These are phyloP conservation scores for Skeletonema costatum DNA, from an alignment of 108 stramenopile genomes.

Conservation along the genomic window DNA sequence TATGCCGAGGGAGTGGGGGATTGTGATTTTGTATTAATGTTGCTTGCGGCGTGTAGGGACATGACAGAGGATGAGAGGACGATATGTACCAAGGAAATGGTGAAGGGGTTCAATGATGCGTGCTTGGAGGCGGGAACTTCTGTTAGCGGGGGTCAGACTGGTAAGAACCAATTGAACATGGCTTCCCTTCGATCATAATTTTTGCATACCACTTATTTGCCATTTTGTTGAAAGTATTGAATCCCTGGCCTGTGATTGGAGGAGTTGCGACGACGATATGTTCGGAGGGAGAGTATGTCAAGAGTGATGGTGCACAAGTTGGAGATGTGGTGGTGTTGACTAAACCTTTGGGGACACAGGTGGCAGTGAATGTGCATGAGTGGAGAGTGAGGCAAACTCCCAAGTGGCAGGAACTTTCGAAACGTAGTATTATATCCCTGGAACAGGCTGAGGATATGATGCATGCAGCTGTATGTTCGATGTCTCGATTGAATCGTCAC, in stretches of 20 bases:
- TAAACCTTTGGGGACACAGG: conserved; percentile 85
- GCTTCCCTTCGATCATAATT: no score
- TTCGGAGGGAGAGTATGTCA: conserved; percentile 70
- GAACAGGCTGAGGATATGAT: conserved; percentile 76
- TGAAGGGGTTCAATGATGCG: conserved; percentile 81
- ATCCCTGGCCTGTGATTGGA: conserved; percentile 91
- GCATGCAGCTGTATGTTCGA: conserved; percentile 77
- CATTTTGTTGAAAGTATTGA: no score
- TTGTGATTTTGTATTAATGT: conserved; percentile 83
- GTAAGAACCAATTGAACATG: no score
- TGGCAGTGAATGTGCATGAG: conserved; percentile 89
- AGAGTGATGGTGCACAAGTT: conserved; percentile 69
- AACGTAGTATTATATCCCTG: conserved; percentile 15
- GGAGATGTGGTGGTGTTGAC: conserved; percentile 85
- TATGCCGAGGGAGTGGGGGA: conserved; percentile 84
- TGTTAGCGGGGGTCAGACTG: conserved; percentile 90
- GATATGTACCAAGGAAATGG: conserved; percentile 84
- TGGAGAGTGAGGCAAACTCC: conserved; percentile 57
- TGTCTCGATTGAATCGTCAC: conserved; percentile 76
- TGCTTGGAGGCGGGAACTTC: conserved; percentile 70
- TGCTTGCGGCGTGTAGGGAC: conserved; percentile 75
- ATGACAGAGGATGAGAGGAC: conserved; percentile 70
- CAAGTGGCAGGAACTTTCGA: conserved; percentile 31
- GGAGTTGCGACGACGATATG: conserved; percentile 83
- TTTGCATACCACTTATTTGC: no score